Percentiles rank a stretch among this genome's conserved stretches.
Evolutionary conservation across 768 basidiomycete species (phyloP).

Genomic region (Pleurotus tuber-regium): DNA sequence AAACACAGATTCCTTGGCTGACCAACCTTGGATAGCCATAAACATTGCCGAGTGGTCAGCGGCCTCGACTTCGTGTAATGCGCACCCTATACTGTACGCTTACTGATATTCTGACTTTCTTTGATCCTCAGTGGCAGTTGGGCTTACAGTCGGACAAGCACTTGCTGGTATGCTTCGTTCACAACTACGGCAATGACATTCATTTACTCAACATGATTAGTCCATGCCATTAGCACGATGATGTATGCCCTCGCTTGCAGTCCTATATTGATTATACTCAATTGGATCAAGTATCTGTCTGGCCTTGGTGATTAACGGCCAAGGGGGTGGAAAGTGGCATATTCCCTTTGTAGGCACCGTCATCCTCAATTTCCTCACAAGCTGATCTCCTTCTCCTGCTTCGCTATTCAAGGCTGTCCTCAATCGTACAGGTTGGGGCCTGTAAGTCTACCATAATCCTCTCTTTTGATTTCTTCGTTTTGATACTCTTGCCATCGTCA

Average conservation of each 20-base stretch:
- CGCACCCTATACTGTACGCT: not conserved
- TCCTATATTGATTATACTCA: not conserved
- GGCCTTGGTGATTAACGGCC: conserved; percentile 25
- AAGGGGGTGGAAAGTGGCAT: conserved; percentile 30
- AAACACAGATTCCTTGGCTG: not conserved
- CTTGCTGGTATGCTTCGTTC: conserved; percentile 18
- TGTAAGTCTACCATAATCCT: conserved; percentile 14
- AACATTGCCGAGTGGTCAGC: conserved; percentile 33
- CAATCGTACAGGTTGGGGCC: conserved; percentile 25
- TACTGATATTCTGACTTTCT: not conserved
- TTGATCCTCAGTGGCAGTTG: conserved; percentile 21
- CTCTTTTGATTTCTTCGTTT: not conserved
- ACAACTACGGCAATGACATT: not conserved
- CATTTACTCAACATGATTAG: not conserved
- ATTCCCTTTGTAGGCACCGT: conserved; percentile 23
- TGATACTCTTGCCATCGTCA: not conserved
- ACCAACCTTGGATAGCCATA: conserved; percentile 18
- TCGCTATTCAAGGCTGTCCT: conserved; percentile 29
- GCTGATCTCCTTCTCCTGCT: too few species aligned
- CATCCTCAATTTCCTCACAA: too few species aligned
- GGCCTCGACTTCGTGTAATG: conserved; percentile 25
- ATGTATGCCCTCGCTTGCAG: conserved; percentile 1
- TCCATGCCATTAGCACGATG: conserved; percentile 11
- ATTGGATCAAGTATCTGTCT: conserved; percentile 21
- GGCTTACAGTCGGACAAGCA: conserved; percentile 26